Percentiles rank a stretch among this genome's conserved stretches.
Conservation (phyloP, 2,329 filamentous ascomycete species). For the Colletotrichum acutatum region DNA sequence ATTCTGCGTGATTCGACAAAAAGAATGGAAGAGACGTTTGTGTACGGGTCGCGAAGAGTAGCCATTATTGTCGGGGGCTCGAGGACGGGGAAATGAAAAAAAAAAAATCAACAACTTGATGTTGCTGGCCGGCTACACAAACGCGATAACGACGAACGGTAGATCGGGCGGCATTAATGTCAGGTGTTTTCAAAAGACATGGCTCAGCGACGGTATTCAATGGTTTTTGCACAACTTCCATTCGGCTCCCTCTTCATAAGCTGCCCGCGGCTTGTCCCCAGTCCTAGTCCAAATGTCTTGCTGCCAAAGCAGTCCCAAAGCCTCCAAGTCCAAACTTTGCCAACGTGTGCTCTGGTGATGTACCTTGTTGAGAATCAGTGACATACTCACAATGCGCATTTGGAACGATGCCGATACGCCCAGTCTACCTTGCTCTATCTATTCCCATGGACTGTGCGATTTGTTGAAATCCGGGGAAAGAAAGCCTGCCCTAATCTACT, state of each 20-base stretch:
- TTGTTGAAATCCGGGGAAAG: conserved; percentile 17
- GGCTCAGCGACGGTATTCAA: conserved; percentile 36
- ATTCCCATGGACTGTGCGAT: background rate
- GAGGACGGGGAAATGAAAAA: conserved; percentile 35
- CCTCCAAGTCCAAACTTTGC: background rate
- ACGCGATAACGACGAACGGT: conserved; percentile 35
- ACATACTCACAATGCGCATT: background rate
- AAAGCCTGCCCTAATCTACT: conserved; percentile 2
- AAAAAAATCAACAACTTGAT: conserved; percentile 36
- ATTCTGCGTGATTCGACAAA: conserved; percentile 32
- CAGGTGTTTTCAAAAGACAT: conserved; percentile 35
- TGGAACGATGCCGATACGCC: background rate
- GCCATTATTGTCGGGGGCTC: conserved; percentile 28
- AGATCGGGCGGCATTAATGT: conserved; percentile 37
- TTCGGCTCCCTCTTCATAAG: background rate
- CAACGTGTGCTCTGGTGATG: background rate
- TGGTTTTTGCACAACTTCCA: conserved; percentile 28
- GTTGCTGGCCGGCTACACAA: conserved; percentile 36
- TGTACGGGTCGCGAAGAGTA: conserved; percentile 32
- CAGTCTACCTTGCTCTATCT: background rate
- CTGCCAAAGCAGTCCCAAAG: background rate
- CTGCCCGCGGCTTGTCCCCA: background rate
- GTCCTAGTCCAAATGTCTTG: background rate
- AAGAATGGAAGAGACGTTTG: conserved; percentile 18
- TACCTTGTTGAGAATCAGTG: background rate